phyloP scores from a whole-genome alignment of 78 protist genomes.

The Cavenderia fasciculata region DNA sequence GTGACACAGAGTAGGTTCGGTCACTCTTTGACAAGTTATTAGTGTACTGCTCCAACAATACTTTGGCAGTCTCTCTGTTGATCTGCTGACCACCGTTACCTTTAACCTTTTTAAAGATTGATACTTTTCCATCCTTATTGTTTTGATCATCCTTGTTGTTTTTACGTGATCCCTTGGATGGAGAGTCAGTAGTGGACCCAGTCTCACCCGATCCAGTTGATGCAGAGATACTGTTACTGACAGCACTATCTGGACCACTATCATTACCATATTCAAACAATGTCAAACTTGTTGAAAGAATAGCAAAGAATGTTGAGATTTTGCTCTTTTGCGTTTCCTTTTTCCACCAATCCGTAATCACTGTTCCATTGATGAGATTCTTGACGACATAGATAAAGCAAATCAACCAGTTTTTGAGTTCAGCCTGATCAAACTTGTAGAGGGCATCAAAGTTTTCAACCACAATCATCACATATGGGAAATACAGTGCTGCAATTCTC shows the following conservation, averaged over 20 bases:
- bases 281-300: slow-evolving; percentile 11
- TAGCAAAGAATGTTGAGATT: slow-evolving; percentile 26
- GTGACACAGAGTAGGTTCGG: neutral
- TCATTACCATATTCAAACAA: slow-evolving; percentile 30
- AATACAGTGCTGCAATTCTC: slow-evolving; percentile 58
- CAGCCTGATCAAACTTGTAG: neutral
- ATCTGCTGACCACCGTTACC: no score
- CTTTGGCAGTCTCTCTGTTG: slow-evolving; percentile 34
- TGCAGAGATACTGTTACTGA: neutral
- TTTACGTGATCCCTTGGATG: neutral
- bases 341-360: slow-evolving; percentile 79
- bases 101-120: neutral
- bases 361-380: slow-evolving; percentile 38
- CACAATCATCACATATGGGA: slow-evolving; percentile 44
- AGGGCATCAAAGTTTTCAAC: slow-evolving; percentile 22
- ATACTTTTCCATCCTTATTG: neutral
- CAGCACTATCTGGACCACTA: neutral
- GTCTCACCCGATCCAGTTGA: neutral
- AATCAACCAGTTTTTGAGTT: slow-evolving; percentile 27
- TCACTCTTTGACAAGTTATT: slow-evolving; percentile 8
- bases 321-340: slow-evolving; percentile 32
- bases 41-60: slow-evolving; percentile 28
- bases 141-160: no score
- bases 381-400: slow-evolving; percentile 71
- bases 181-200: neutral